A percentile compares a stretch with the other conserved stretches of the same genome.
phyloP scores from a whole-genome alignment of 768 basidiomycete genomes.

The Kwoniella europaea region DNA sequence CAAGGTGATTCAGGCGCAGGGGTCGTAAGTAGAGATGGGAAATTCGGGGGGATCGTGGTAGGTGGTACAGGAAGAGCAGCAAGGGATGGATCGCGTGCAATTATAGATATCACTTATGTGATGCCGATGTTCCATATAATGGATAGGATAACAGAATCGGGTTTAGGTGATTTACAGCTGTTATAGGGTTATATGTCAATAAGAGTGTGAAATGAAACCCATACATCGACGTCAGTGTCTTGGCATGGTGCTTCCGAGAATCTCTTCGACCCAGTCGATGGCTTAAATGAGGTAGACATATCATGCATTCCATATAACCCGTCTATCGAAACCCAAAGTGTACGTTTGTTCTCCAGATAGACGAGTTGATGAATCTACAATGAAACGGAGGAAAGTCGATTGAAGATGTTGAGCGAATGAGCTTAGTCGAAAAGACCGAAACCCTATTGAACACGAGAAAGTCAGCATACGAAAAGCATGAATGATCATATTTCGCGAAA shows the following conservation, averaged over 20 bases:
- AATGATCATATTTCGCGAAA: too few relatives aligned
- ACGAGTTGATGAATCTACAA: neutral
- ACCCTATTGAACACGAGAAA: conserved; percentile 62
- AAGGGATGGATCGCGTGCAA: neutral
- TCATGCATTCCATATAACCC: conserved; percentile 19
- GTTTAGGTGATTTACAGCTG: neutral
- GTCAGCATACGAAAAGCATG: too few relatives aligned
- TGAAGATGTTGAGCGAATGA: conserved; percentile 22
- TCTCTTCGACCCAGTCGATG: too few relatives aligned
- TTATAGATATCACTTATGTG: neutral
- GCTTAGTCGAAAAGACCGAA: conserved; percentile 92
- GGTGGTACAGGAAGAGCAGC: neutral
- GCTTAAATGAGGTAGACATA: conserved; percentile 11
- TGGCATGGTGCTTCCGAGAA: too few relatives aligned
- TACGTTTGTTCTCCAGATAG: neutral
- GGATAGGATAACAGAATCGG: neutral
- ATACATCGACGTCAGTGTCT: too few relatives aligned
- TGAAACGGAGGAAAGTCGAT: conserved; percentile 7
- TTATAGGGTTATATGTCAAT: too few relatives aligned
- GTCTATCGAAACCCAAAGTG: neutral
- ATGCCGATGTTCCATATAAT: neutral
- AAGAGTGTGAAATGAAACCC: too few relatives aligned
- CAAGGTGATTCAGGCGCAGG: too few relatives aligned
- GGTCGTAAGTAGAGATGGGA: neutral
- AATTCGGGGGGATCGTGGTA: neutral